phyloP scores from a whole-genome alignment of 2,329 filamentous ascomycete species.

The Claviceps digitariae region DNA sequence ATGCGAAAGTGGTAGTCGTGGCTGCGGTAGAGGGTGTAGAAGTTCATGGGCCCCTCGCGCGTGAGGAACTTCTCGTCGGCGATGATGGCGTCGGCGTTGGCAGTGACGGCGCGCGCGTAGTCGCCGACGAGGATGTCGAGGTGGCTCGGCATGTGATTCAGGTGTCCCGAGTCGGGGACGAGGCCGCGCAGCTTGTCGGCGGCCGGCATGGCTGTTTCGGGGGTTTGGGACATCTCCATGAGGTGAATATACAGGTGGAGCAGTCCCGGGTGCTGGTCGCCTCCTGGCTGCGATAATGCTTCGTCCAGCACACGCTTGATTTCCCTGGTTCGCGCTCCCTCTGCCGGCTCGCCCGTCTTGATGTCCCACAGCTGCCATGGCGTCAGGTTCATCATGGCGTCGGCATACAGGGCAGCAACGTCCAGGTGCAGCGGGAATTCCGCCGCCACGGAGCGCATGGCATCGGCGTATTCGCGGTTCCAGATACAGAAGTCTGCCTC shows the following conservation, averaged over 20 bases:
- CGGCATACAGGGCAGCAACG: constrained; percentile 22
- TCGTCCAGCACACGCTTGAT: constrained; percentile 22
- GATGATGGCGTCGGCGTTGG: constrained; percentile 51
- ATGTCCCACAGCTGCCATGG: constrained; percentile 33
- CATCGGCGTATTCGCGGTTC: constrained; percentile 23
- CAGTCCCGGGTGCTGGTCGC: constrained; percentile 49
- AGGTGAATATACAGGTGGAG: constrained; percentile 66
- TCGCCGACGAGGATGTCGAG: constrained; percentile 62
- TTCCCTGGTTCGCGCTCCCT: constrained; percentile 19
- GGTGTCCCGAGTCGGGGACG: constrained; percentile 56
- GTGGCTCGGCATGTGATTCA: constrained; percentile 67
- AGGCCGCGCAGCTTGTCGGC: constrained; percentile 51
- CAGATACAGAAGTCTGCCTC: constrained; percentile 32
- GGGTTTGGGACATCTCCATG: constrained; percentile 60
- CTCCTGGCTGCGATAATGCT: constrained; percentile 32
- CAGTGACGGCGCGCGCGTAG: constrained; percentile 51
- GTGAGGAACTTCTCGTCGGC: constrained; percentile 55
- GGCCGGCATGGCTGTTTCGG: constrained; percentile 46
- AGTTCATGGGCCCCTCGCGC: constrained; percentile 48
- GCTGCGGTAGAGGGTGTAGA: constrained; percentile 63
- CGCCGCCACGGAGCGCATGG: constrained; percentile 24
- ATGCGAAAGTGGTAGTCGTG: constrained; percentile 66
- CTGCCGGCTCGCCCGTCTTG: constrained; percentile 18
- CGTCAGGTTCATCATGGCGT: constrained; percentile 34
- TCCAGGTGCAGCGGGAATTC: constrained; percentile 27